Percentiles rank a stretch among this genome's conserved stretches.
Conservation (phyloP, 2,329 filamentous ascomycete genomes). For the Colletotrichum trifolii region DNA sequence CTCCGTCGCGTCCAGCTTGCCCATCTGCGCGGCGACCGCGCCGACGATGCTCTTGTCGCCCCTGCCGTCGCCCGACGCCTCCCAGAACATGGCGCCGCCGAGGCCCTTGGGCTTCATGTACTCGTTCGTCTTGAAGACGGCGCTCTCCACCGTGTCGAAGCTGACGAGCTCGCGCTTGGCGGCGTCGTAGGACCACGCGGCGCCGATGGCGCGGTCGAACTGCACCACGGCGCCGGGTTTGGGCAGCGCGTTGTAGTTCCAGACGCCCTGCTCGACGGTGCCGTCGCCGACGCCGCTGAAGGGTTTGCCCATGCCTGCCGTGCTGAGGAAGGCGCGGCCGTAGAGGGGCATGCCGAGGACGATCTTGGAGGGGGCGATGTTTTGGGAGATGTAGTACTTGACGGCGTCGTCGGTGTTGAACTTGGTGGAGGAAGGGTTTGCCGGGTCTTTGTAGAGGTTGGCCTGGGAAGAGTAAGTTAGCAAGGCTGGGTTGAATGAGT, state of each 20-base stretch:
- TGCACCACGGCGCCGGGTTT: conserved; percentile 65
- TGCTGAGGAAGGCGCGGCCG: conserved; percentile 78
- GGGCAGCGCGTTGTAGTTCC: conserved; percentile 80
- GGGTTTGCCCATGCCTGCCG: conserved; percentile 71
- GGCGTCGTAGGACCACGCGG: conserved; percentile 78
- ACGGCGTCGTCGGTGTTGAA: conserved; percentile 77
- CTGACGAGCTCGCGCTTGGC: conserved; percentile 71
- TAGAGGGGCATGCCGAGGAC: conserved; percentile 83
- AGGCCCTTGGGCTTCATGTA: conserved; percentile 72
- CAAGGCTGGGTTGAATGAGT: no score
- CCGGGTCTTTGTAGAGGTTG: conserved; percentile 69
- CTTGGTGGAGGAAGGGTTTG: conserved; percentile 69
- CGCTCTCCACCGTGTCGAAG: conserved; percentile 73
- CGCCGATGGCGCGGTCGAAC: conserved; percentile 67
- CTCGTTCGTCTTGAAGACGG: conserved; percentile 65
- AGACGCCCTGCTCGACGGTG: conserved; percentile 69
- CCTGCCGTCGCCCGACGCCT: conserved; percentile 74
- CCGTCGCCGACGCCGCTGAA: conserved; percentile 74
- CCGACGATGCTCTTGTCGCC: conserved; percentile 68
- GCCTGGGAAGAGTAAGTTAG: conserved; percentile 61
- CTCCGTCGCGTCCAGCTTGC: conserved; percentile 57
- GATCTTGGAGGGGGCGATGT: conserved; percentile 73
- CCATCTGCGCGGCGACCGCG: conserved; percentile 59
- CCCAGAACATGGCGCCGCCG: conserved; percentile 88
- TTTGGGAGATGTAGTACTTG: conserved; percentile 67